These are phyloP conservation scores for Corchorus capsularis DNA, from an alignment of 345 rosid species.

Conservation along the genomic window DNA sequence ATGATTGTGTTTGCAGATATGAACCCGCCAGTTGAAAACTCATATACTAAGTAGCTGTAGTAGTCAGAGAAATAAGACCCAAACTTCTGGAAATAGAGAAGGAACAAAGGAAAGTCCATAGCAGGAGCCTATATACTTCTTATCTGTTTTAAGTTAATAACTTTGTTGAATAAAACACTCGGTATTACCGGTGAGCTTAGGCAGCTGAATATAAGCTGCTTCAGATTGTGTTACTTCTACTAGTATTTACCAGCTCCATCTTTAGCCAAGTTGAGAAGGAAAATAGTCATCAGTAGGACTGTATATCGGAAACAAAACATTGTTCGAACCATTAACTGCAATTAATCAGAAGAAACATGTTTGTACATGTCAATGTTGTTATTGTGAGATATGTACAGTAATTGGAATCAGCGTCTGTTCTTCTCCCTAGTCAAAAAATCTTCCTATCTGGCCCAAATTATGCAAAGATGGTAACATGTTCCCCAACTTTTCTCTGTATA, in stretches of 20 bases:
- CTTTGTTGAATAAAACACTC: not conserved
- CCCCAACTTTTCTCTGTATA: no score
- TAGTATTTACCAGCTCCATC: not conserved
- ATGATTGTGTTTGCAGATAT: slow-evolving; percentile 90
- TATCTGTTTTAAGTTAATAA: not conserved
- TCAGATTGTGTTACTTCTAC: not conserved
- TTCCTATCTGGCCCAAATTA: no score
- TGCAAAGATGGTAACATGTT: no score
- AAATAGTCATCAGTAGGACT: not conserved
- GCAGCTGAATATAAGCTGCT: not conserved
- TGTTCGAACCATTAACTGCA: not conserved
- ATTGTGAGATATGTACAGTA: no score
- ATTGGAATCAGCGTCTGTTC: no score
- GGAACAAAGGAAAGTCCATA: not conserved
- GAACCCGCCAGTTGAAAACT: slow-evolving; percentile 49
- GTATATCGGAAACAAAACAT: not conserved
- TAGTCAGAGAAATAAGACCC: not conserved
- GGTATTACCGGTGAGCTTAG: not conserved
- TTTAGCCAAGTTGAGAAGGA: not conserved
- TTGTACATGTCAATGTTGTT: not conserved
- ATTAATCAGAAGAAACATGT: not conserved
- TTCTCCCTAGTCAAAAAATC: no score
- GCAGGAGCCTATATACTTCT: not conserved
- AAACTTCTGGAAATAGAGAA: not conserved
- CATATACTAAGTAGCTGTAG: not conserved